Evolutionary conservation across 23 red algal genomes (phyloP).

Genomic region (Gracilaria domingensis): DNA sequence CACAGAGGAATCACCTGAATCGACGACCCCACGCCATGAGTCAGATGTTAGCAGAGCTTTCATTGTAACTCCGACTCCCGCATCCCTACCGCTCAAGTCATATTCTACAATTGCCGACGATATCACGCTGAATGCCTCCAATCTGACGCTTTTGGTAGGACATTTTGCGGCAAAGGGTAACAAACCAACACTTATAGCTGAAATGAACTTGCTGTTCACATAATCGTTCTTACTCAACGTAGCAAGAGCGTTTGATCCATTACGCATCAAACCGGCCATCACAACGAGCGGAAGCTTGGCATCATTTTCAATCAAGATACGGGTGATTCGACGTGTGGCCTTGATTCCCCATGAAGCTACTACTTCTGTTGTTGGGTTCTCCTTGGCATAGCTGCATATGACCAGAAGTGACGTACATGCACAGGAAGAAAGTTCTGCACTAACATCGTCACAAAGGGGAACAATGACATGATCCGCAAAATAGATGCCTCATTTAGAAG

Average conservation of each 20-base stretch:
- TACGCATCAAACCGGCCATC: conserved; percentile 14
- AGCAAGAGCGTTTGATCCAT: conserved; percentile 36
- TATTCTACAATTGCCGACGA: conserved; percentile 61
- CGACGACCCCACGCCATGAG: conserved; percentile 33
- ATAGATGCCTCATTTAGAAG: conserved; percentile 33
- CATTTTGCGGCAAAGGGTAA: conserved; percentile 34
- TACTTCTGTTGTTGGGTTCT: conserved; percentile 28
- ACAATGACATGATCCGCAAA: conserved; percentile 50
- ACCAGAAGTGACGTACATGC: conserved; percentile 33
- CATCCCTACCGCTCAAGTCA: conserved; percentile 67
- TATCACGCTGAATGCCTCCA: conserved; percentile 66
- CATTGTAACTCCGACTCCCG: conserved; percentile 32
- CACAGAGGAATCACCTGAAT: not conserved
- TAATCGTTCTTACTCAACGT: conserved; percentile 68
- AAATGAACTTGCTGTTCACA: conserved; percentile 68
- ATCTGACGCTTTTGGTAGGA: conserved; percentile 23
- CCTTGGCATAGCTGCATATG: conserved; percentile 45
- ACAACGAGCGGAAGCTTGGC: conserved; percentile 34
- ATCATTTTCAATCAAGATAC: conserved; percentile 38
- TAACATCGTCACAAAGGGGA: conserved; percentile 29
- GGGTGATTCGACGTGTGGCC: conserved; percentile 45
- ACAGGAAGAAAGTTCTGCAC: conserved; percentile 8
- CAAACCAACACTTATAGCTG: conserved; percentile 24
- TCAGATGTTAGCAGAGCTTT: conserved; percentile 46
- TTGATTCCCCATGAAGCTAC: conserved; percentile 56